Conservation (phyloP, 768 basidiomycete genomes). For the Saitozyma sp. region DNA sequence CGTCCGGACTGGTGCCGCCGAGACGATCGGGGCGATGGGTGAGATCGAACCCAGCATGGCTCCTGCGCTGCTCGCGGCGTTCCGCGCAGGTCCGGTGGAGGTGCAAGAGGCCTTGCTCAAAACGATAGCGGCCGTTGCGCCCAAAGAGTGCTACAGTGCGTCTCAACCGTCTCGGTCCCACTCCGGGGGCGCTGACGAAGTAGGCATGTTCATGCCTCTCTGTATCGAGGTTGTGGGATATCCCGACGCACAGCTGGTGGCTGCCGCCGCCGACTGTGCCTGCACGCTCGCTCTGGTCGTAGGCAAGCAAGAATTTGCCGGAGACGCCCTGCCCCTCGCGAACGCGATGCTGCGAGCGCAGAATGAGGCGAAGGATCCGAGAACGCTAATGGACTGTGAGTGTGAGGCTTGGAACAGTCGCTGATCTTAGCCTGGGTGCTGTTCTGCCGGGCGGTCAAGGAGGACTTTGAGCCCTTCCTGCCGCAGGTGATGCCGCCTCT, state of each 20-base stretch:
- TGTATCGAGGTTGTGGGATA: no score
- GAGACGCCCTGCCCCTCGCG: slow-evolving; percentile 70
- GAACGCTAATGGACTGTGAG: slow-evolving; percentile 62
- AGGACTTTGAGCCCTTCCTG: slow-evolving; percentile 83
- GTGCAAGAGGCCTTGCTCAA: no score
- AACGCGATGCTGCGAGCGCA: slow-evolving; percentile 74
- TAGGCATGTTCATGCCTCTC: no score
- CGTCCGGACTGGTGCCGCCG: background rate
- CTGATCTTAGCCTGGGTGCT: slow-evolving; percentile 73
- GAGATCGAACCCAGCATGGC: no score
- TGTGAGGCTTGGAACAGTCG: background rate
- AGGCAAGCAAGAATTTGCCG: slow-evolving; percentile 60
- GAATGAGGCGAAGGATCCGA: slow-evolving; percentile 72
- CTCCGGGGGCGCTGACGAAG: no score
- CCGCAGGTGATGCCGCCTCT: slow-evolving; percentile 79
- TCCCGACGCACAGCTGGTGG: background rate
- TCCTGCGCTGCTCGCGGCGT: no score
- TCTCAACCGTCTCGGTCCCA: no score
- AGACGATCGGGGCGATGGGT: background rate
- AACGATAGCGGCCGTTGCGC: no score
- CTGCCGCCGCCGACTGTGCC: background rate
- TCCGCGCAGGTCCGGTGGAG: no score
- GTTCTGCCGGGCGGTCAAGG: slow-evolving; percentile 78
- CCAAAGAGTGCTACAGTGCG: no score
- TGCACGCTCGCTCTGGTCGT: background rate